phyloP scores from a whole-genome alignment of 345 rosid species.

The Camelina hispida region DNA sequence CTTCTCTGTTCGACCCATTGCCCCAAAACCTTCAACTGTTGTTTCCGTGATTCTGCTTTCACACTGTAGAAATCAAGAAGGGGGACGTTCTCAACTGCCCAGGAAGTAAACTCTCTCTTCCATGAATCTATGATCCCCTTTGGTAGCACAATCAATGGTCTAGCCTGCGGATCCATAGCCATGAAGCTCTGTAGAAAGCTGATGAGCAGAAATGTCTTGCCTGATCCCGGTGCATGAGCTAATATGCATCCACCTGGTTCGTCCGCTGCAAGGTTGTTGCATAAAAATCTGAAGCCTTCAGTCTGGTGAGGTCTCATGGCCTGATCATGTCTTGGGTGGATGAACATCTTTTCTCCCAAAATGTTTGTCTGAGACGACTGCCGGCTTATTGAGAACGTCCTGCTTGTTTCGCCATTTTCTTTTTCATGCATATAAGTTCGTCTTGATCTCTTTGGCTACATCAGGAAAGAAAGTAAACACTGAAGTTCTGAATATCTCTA shows the following conservation, averaged over 20 bases:
- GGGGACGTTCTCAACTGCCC: constrained; percentile 81
- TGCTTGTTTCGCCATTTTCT: constrained; percentile 50
- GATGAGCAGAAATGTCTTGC: constrained; percentile 89
- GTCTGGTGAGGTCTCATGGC: constrained; percentile 90
- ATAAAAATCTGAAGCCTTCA: constrained; percentile 82
- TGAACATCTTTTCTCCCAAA: constrained; percentile 62
- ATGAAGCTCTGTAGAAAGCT: constrained; percentile 92
- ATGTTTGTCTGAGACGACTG: constrained; percentile 50
- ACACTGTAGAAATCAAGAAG: constrained; percentile 71
- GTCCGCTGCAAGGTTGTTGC: constrained; percentile 70
- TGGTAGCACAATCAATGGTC: constrained; percentile 81
- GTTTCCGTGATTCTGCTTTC: constrained; percentile 72
- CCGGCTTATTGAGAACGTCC: constrained; percentile 39
- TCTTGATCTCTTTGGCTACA: constrained; percentile 65
- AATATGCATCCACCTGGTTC: constrained; percentile 90
- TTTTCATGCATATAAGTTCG: constrained; percentile 54
- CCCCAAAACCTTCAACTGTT: constrained; percentile 69
- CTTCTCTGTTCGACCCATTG: constrained; percentile 76
- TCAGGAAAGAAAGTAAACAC: constrained; percentile 23
- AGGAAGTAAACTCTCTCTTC: constrained; percentile 81
- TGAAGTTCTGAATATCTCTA: background rate
- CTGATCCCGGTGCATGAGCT: constrained; percentile 99
- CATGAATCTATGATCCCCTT: constrained; percentile 85
- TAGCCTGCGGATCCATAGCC: constrained; percentile 78
- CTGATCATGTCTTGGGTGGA: constrained; percentile 85